phyloP scores from a whole-genome alignment of 1,284 basidiomycete species.

The Sutorius eximius region DNA sequence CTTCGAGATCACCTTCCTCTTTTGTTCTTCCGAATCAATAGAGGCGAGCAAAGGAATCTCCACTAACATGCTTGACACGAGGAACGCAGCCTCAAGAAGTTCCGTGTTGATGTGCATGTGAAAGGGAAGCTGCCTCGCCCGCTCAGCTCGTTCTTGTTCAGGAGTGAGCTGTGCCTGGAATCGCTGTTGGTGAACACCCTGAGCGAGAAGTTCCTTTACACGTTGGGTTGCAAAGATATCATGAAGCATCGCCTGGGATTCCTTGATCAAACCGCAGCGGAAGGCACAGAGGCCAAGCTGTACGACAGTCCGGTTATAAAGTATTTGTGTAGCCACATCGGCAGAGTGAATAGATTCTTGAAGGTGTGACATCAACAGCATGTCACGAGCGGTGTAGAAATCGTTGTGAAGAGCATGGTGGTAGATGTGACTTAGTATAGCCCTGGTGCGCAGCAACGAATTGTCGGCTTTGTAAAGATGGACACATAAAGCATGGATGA shows the following conservation, averaged over 20 bases:
- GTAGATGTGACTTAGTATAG: conserved; percentile 97
- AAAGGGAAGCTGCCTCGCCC: conserved; percentile 95
- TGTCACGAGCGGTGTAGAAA: conserved; percentile 96
- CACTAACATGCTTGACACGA: conserved; percentile 97
- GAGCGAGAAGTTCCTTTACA: conserved; percentile 95
- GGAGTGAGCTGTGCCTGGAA: conserved; percentile 80
- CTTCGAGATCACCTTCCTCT: conserved; percentile 89
- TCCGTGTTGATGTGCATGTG: conserved; percentile 99
- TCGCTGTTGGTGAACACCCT: conserved; percentile 92
- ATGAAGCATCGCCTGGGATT: conserved; percentile 89
- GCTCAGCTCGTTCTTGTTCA: conserved; percentile 97
- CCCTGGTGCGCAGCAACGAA: conserved; percentile 90
- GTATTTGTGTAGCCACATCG: conserved; percentile 95
- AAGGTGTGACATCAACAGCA: conserved; percentile 98
- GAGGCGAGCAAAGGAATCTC: conserved; percentile 96
- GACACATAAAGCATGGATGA: conserved; percentile 89
- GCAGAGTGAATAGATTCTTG: conserved; percentile 96
- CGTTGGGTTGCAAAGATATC: conserved; percentile 97
- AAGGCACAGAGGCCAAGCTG: conserved; percentile 98
- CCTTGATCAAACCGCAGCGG: conserved; percentile 91
- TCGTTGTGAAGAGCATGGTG: conserved; percentile 96
- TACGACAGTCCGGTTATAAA: conserved; percentile 97
- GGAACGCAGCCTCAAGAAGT: conserved; percentile 94
- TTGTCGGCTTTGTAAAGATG: conserved; percentile 93
- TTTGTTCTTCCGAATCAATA: conserved; percentile 91